Evolutionary conservation across 495 filamentous ascomycete genomes (phyloP).

Genomic region (Parachaetomium inaequale): DNA sequence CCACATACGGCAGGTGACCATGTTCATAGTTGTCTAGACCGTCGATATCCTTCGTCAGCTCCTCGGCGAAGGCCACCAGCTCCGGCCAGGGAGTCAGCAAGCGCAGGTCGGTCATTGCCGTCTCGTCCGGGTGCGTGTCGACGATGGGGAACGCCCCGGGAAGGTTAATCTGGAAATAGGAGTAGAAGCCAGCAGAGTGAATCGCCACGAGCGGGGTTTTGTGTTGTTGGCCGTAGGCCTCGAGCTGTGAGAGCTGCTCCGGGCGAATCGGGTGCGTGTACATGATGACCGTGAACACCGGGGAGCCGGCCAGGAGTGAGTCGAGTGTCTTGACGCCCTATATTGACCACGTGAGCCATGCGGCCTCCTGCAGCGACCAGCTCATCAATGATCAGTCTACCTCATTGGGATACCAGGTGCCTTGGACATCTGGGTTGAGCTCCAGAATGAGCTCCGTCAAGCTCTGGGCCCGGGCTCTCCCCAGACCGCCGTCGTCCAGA

Average conservation of each 20-base stretch:
- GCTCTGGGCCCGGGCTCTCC: slow-evolving; percentile 74
- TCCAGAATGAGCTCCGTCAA: slow-evolving; percentile 74
- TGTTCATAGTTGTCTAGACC: slow-evolving; percentile 74
- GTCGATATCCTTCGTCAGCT: slow-evolving; percentile 64
- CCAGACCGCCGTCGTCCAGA: slow-evolving; percentile 71
- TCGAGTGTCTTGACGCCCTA: slow-evolving; percentile 29
- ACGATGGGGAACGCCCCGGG: slow-evolving; percentile 84
- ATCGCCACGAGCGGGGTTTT: slow-evolving; percentile 75
- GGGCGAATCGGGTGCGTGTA: slow-evolving; percentile 65
- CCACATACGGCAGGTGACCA: slow-evolving; percentile 86
- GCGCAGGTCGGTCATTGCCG: slow-evolving; percentile 79
- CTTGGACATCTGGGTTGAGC: slow-evolving; percentile 92
- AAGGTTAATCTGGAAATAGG: slow-evolving; percentile 73
- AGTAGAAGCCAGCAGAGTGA: slow-evolving; percentile 85
- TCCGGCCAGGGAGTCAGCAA: slow-evolving; percentile 86
- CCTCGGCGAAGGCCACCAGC: slow-evolving; percentile 58
- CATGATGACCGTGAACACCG: slow-evolving; percentile 66
- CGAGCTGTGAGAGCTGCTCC: slow-evolving; percentile 55
- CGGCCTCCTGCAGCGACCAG: not conserved
- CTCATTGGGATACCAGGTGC: slow-evolving; percentile 53
- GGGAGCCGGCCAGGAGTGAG: slow-evolving; percentile 47
- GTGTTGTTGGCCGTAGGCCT: slow-evolving; percentile 54
- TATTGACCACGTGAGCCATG: slow-evolving; percentile 19
- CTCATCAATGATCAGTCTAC: slow-evolving; percentile 23
- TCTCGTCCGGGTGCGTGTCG: slow-evolving; percentile 91